Evolutionary conservation across 805 yeast genomes (phyloP), one percentile per base, ranked within the genome.

Genomic region (Lipomyces yamanashiensis): DNA sequence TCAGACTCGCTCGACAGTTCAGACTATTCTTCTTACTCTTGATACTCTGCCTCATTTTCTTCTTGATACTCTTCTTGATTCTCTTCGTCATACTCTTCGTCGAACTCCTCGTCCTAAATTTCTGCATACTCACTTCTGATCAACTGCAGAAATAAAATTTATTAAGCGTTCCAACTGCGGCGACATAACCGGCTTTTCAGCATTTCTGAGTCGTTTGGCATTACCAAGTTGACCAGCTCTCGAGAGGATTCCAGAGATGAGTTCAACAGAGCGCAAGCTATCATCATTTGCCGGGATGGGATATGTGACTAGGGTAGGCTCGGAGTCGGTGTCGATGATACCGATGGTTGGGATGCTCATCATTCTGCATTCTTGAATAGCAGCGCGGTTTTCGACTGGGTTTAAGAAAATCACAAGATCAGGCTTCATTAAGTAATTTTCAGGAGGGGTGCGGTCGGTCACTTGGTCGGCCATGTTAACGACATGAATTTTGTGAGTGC

Each of bases 261-360:
- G 80, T 67, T 90, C 87, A 9, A 88, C 85, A 7, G 96, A 84
- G 75, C 99, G 84, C 63, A 85, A 78, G 7, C 96, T 88, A 75
- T 92, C 98, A 75, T 95, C 98, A 74, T 95, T 95, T 67, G 96
- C 96, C 17, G 98, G 98, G 69, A 95, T 89, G 57, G 98, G 96
- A 74, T 95, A 95, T 1, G 97, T 91, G 59, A 93, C 89, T 70
- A 88, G 78, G 15, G 89, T 84, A 8, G 98, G 96, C 74, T 95
- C 97, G 74, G 89, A 86, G 76, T 95, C 93, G 23, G 98, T 92
- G 77, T 95, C 99, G 67, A 95, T 86, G 62, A 95, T 83, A 36
- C 97, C 98, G 71, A 95, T 86, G 0, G 98, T 92, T 63, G 99
- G 99, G 39, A 95, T 84, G 74, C 96, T 84, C 64, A 87, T 81